phyloP scores from a whole-genome alignment of 2,329 filamentous ascomycete species.

The Sclerotinia sclerotiorum region DNA sequence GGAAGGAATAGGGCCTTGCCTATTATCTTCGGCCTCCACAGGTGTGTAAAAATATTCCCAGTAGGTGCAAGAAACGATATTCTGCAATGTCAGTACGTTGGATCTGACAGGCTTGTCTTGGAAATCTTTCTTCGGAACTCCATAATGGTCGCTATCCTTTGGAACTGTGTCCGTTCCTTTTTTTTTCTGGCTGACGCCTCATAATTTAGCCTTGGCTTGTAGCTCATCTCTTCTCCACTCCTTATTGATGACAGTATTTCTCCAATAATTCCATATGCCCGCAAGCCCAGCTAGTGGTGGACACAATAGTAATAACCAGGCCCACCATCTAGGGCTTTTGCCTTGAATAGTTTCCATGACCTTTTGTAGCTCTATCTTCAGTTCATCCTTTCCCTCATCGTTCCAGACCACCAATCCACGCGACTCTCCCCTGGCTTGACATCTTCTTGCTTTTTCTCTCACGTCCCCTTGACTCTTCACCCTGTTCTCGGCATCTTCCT shows the following conservation, averaged over 20 bases:
- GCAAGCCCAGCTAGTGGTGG: slow-evolving; percentile 72
- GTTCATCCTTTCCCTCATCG: slow-evolving; percentile 69
- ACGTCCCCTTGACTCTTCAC: slow-evolving; percentile 87
- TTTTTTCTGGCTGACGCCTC: slow-evolving; percentile 8
- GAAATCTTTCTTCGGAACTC: background rate
- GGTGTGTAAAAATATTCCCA: background rate
- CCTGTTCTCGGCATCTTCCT: slow-evolving; percentile 84
- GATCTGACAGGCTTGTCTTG: background rate
- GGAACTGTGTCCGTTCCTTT: background rate
- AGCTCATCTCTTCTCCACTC: slow-evolving; percentile 64
- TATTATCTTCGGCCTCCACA: background rate
- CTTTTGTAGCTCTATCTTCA: slow-evolving; percentile 64
- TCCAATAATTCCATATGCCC: slow-evolving; percentile 69
- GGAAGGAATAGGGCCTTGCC: slow-evolving; percentile 1
- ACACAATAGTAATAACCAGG: slow-evolving; percentile 64
- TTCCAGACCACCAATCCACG: slow-evolving; percentile 88
- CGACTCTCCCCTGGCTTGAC: slow-evolving; percentile 61
- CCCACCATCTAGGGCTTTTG: slow-evolving; percentile 63
- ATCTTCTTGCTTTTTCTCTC: slow-evolving; percentile 74
- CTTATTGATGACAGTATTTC: slow-evolving; percentile 68
- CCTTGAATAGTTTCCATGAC: slow-evolving; percentile 63
- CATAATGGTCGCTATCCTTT: too few relatives aligned
- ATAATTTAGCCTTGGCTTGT: slow-evolving; percentile 61
- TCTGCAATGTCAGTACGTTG: background rate
- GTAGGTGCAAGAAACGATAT: background rate